phyloP scores from a whole-genome alignment of 306 rosid species.

The Malus sieversii region DNA sequence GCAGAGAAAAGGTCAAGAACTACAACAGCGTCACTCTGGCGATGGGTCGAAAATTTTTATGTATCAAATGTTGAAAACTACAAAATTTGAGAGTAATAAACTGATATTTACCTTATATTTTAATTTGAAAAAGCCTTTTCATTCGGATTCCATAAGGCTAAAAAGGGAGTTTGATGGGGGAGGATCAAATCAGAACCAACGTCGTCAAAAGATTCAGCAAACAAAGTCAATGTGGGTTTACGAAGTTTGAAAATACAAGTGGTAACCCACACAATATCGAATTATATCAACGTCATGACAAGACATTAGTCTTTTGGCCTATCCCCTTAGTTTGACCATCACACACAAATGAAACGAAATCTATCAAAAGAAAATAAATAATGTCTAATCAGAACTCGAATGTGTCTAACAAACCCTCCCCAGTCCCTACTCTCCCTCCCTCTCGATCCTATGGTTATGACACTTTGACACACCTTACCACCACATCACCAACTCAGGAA shows the following conservation, averaged over 20 bases:
- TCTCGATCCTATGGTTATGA: constrained; percentile 6
- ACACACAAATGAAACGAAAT: constrained; percentile 2
- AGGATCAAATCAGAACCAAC: constrained; percentile 59
- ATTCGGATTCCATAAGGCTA: constrained; percentile 41
- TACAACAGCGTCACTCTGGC: no score
- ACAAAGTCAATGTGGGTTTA: constrained; percentile 54
- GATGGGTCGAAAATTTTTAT: no score
- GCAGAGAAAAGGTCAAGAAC: no score
- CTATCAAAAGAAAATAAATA: constrained; percentile 6
- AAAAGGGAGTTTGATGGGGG: constrained; percentile 38
- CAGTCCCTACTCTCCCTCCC: not conserved
- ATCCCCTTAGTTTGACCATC: constrained; percentile 37
- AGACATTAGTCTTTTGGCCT: constrained; percentile 8
- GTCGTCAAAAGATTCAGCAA: constrained; percentile 36
- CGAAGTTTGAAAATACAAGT: constrained; percentile 23
- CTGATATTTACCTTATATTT: not conserved
- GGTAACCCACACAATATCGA: not conserved
- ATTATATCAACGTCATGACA: not conserved
- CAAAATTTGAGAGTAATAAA: no score
- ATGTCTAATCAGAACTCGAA: constrained; percentile 57
- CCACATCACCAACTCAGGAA: constrained; percentile 20
- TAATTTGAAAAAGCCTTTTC: constrained; percentile 32
- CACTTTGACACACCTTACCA: constrained; percentile 13
- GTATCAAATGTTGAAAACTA: no score
- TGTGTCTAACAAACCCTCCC: constrained; percentile 8